Conservation (phyloP, 352 stramenopile species). For the Plasmopara halstedii region DNA sequence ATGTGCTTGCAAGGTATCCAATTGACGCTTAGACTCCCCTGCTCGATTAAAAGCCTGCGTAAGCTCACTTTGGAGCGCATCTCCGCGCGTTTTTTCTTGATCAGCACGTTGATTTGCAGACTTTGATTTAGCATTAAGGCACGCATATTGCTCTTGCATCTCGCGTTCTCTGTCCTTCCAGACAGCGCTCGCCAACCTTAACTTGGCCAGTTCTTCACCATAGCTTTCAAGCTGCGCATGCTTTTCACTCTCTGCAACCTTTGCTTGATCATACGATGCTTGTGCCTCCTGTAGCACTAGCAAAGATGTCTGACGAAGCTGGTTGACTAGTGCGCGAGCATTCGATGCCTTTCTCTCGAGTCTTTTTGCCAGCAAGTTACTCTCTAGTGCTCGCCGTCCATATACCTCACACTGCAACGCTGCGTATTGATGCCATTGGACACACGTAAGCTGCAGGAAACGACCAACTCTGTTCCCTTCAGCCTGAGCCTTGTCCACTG, state of each 20-base stretch:
- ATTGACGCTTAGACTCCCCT: constrained; percentile 46
- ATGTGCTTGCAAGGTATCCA: constrained; percentile 36
- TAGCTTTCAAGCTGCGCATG: constrained; percentile 70
- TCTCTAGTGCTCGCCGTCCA: constrained; percentile 50
- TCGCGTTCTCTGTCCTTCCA: constrained; percentile 50
- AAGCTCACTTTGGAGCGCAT: constrained; percentile 45
- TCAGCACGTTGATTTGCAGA: constrained; percentile 27
- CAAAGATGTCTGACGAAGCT: constrained; percentile 39
- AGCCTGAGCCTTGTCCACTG: constrained; percentile 4
- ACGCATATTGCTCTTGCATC: constrained; percentile 32
- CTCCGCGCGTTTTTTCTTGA: constrained; percentile 22
- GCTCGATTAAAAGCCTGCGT: constrained; percentile 13
- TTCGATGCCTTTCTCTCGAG: constrained; percentile 34
- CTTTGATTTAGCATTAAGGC: constrained; percentile 36
- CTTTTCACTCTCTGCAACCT: constrained; percentile 68
- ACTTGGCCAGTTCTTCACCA: constrained; percentile 48
- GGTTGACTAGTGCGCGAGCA: constrained; percentile 36
- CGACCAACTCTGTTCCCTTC: constrained; percentile 28
- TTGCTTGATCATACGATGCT: constrained; percentile 65
- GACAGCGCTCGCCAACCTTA: constrained; percentile 38
- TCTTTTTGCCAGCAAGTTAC: constrained; percentile 30
- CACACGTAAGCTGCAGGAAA: constrained; percentile 54
- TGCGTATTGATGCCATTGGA: constrained; percentile 54
- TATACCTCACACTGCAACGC: constrained; percentile 64
- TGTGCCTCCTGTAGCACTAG: constrained; percentile 65